Evolutionary conservation across 176 grass and related monocot genomes (phyloP).

Genomic region (Tuctoria greenei): DNA sequence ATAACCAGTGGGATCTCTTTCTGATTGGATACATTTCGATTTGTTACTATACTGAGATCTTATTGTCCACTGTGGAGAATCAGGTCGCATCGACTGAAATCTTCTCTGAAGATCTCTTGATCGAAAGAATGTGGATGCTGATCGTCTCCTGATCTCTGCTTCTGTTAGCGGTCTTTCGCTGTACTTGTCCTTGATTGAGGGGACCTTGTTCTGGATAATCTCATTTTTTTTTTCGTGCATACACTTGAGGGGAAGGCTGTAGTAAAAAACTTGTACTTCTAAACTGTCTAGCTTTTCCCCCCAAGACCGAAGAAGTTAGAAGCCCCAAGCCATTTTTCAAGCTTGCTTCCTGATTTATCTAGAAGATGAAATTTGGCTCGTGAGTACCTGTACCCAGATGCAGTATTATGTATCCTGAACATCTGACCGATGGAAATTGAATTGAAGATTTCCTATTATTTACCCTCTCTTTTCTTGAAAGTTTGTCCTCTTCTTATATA

Average conservation of each 20-base stretch:
- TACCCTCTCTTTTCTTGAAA: too few species aligned
- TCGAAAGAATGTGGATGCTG: background rate
- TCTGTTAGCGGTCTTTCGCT: constrained; percentile 10
- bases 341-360: constrained; percentile 14
- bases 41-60: constrained; percentile 36
- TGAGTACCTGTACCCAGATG: background rate
- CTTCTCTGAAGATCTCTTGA: constrained; percentile 15
- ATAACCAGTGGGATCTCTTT: background rate
- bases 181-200: background rate
- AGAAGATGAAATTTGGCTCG: background rate
- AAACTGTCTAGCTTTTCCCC: background rate
- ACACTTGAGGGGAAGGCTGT: background rate
- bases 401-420: background rate
- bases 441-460: background rate
- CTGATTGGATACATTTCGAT: constrained; percentile 8
- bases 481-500: too few species aligned
- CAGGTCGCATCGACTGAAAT: constrained; percentile 1
- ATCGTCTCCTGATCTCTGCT: background rate
- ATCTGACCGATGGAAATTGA: background rate
- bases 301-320: background rate
- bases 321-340: background rate
- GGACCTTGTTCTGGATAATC: background rate
- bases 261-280: background rate
- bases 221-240: background rate
- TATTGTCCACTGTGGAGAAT: constrained; percentile 7